phyloP scores from a whole-genome alignment of 192 early-diverging fungal species.

The Phlyctochytrium bullatum region DNA sequence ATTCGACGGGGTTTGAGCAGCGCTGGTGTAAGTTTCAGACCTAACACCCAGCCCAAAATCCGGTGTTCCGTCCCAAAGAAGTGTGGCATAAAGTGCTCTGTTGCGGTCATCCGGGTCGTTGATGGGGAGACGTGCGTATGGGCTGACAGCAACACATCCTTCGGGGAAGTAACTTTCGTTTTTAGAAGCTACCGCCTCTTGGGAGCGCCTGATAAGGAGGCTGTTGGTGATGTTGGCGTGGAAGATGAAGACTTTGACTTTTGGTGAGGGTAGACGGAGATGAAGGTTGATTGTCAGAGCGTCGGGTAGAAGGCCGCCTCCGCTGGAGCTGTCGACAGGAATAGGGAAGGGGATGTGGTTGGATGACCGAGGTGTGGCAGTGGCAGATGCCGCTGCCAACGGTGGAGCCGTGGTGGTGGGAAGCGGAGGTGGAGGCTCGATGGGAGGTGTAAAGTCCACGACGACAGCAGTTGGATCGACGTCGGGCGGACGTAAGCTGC shows the following conservation, averaged over 20 bases:
- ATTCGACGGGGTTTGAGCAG: too few species aligned
- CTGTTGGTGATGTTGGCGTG: background rate
- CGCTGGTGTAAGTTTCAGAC: too few species aligned
- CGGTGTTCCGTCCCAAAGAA: background rate
- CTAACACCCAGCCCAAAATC: too few species aligned
- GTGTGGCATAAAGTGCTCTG: background rate
- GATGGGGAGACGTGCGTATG: background rate
- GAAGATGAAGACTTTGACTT: background rate
- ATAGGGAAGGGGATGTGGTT: constrained; percentile 8
- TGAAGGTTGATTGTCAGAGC: background rate
- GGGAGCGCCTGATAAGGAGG: background rate
- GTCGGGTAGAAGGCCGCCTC: background rate
- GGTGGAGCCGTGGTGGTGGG: constrained; percentile 8
- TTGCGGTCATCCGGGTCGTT: background rate
- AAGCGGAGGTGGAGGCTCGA: constrained; percentile 10
- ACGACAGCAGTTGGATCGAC: background rate
- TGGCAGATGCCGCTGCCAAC: constrained; percentile 4
- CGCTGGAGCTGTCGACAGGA: background rate
- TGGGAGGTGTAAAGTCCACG: background rate
- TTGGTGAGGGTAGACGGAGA: background rate
- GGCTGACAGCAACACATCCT: background rate
- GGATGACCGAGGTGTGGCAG: too few species aligned
- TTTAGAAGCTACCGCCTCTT: background rate
- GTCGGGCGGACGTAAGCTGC: background rate
- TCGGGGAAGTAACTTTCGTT: background rate